These are phyloP conservation scores for Fusarium scirpi DNA, from an alignment of 2,329 filamentous ascomycete species.

Conservation along the genomic window DNA sequence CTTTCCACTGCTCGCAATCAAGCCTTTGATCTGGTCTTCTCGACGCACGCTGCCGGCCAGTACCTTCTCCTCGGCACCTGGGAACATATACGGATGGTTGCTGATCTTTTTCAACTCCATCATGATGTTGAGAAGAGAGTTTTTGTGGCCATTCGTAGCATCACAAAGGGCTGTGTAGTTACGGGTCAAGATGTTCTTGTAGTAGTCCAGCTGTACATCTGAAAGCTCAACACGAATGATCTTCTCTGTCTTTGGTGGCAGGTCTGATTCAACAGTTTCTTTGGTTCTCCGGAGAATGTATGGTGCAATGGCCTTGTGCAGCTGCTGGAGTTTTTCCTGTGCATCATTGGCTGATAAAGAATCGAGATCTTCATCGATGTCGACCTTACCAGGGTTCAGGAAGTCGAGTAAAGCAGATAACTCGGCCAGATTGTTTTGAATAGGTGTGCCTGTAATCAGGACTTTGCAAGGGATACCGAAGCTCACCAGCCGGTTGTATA, in stretches of 20 bases:
- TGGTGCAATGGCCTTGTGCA: constrained; percentile 89
- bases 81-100: constrained; percentile 98
- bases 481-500: constrained; percentile 86
- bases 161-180: constrained; percentile 96
- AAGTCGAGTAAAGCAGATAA: constrained; percentile 95
- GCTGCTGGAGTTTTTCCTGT: constrained; percentile 85
- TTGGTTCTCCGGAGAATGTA: constrained; percentile 97
- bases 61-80: constrained; percentile 90
- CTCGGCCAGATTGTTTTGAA: constrained; percentile 96
- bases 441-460: constrained; percentile 95
- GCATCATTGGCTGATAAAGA: constrained; percentile 80
- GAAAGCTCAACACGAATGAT: constrained; percentile 98
- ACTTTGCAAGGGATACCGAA: constrained; percentile 91
- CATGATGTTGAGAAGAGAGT: constrained; percentile 96
- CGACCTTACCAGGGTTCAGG: constrained; percentile 91
- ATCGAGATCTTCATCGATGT: constrained; percentile 93
- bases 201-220: constrained; percentile 96
- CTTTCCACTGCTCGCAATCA: constrained; percentile 98
- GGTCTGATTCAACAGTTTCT: constrained; percentile 94
- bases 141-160: constrained; percentile 89
- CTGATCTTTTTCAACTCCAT: constrained; percentile 99
- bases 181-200: constrained; percentile 97
- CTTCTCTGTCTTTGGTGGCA: constrained; percentile 97
- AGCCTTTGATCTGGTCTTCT: constrained; percentile 89
- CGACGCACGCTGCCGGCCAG: constrained; percentile 82